Base-by-base conservation (phyloP, 495 filamentous ascomycete genomes). In the Xanthoparmelia taractica region DNA sequence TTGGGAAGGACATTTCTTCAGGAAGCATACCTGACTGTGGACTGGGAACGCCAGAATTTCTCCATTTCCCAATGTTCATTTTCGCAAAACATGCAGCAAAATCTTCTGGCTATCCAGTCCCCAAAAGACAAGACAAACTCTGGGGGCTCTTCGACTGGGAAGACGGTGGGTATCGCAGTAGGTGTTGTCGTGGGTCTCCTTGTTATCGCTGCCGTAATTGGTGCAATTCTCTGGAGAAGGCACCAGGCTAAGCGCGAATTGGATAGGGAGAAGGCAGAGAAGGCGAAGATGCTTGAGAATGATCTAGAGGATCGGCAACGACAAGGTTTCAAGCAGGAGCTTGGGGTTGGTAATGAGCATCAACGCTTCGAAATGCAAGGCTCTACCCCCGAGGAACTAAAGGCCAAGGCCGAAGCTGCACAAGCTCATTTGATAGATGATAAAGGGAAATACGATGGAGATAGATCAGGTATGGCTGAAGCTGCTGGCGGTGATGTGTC, bases 1-100 rank as follows among this genome's bases (percentile, higher is more conserved):
- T 73, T 85, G 4, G 83, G 83, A 7, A 72, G 82, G 33, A 76
- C 76, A 17, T 85, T 85, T 59, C 69, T 85, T 20, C 83, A 85
- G 68, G 83, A 84, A 74, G 77, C 82, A 47, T 72, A 72, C 61
- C 64, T 72, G 7, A 65, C 43, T 56, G 67, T 71, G 18, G 70
- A 72, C 59, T 72, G 60, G 58, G 66, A 70, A 52, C 69, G 67
- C 27, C 58, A 56, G 23, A 70, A 67, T 36, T 71, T 71, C 40
- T 69, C 70, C 3, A 41, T 69, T 13, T 70, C 70, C 13, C 59
- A 57, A 67, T 65, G 58, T 23, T 3, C 37, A 18, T 67, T 67
- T 41, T n/a, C 57, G 11, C 56, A 60, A 13, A 54, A 54, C 12
- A 31, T 43, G 33, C 56, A 60, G 40, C 34, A 55, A 50, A 31